These are phyloP conservation scores for Fusarium falciforme DNA, from an alignment of 2,329 filamentous ascomycete genomes.

Conservation along the genomic window DNA sequence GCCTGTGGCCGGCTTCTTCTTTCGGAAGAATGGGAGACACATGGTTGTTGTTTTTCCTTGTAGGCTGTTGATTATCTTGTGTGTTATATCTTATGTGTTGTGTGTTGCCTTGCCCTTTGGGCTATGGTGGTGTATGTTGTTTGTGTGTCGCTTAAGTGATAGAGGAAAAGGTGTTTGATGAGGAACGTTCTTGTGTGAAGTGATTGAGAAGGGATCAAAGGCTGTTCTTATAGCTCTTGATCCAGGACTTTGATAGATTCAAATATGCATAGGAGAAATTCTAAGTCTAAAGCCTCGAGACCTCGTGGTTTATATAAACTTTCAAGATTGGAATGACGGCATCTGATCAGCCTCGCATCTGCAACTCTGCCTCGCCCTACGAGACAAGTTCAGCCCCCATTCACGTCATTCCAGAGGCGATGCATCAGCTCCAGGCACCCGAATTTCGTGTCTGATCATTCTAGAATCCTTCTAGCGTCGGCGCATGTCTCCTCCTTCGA, in stretches of 20 bases:
- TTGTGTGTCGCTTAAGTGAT: not conserved
- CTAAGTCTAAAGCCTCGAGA: not conserved
- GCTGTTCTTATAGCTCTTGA: not conserved
- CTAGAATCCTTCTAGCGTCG: not conserved
- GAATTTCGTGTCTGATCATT: not conserved
- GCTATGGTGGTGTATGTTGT: not conserved
- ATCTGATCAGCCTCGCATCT: not conserved
- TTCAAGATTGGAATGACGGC: not conserved
- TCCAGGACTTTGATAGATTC: not conserved
- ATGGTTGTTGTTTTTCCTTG: not conserved
- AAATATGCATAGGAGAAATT: not conserved
- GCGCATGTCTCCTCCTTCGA: not conserved
- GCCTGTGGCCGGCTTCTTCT: not conserved
- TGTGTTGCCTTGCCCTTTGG: not conserved
- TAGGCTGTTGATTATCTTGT: not conserved
- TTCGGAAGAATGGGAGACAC: conserved; percentile 5
- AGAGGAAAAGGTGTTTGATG: not conserved
- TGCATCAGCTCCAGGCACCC: conserved; percentile 15
- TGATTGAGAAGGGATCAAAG: not conserved
- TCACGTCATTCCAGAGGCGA: not conserved
- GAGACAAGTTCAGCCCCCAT: not conserved
- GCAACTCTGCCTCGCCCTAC: not conserved
- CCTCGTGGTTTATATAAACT: not conserved
- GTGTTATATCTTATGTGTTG: not conserved
- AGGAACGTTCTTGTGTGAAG: not conserved